phyloP scores from a whole-genome alignment of 164 flowering plant genomes.

The Vitis cinerea region DNA sequence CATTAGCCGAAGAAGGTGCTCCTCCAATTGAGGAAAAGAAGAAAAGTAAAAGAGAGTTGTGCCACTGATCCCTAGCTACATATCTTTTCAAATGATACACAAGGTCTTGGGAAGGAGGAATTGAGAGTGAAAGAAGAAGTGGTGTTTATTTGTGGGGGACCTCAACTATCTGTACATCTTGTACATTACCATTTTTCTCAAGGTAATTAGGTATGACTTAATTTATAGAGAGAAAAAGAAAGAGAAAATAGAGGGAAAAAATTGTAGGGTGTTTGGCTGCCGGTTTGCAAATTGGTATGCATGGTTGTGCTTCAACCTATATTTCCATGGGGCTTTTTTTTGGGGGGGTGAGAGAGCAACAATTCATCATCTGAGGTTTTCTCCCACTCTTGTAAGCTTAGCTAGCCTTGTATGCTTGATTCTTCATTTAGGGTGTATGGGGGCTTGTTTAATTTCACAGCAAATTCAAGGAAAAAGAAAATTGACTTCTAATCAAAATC shows the following conservation, averaged over 20 bases:
- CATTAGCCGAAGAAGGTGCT: slow-evolving; percentile 2
- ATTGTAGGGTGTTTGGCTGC: slow-evolving; percentile 3
- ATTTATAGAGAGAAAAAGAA: neutral
- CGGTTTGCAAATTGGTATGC: slow-evolving; percentile 9
- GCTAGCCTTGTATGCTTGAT: neutral
- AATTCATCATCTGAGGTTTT: neutral
- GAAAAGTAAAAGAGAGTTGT: slow-evolving; percentile 8
- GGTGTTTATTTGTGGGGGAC: slow-evolving; percentile 14
- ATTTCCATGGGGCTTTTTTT: slow-evolving; percentile 5
- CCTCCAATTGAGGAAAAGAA: slow-evolving; percentile 17
- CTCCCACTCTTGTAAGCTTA: no score
- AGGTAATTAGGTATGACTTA: slow-evolving; percentile 28
- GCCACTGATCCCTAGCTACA: slow-evolving; percentile 4
- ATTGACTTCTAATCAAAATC: neutral
- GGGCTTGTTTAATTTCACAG: neutral
- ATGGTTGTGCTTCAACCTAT: slow-evolving; percentile 3
- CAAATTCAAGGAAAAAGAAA: neutral
- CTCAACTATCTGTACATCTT: slow-evolving; percentile 28
- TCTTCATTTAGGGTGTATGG: neutral
- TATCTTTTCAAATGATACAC: neutral
- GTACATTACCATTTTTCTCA: slow-evolving; percentile 35
- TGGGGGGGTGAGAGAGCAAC: neutral
- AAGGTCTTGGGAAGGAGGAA: slow-evolving; percentile 1
- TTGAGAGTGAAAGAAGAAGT: neutral
- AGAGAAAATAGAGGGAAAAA: slow-evolving; percentile 1